These are phyloP conservation scores for Kurtzmaniella quercitrusa DNA, from an alignment of 1,139 yeast species.

Conservation along the genomic window DNA sequence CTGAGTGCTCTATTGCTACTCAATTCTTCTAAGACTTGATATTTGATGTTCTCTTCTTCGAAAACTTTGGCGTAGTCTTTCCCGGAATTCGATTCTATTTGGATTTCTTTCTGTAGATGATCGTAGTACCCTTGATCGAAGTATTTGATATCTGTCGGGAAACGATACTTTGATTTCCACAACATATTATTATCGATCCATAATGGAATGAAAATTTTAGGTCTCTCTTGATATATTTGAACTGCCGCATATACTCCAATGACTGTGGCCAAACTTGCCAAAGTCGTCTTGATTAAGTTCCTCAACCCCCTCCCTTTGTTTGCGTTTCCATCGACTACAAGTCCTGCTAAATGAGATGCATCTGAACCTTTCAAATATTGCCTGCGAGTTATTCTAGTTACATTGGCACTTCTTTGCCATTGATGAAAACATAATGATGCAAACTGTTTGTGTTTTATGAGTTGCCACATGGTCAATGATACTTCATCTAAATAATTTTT, in stretches of 20 bases:
- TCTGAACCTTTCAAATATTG: conserved; percentile 12
- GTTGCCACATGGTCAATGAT: conserved; percentile 48
- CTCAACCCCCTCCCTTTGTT: conserved; percentile 12
- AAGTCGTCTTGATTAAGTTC: conserved; percentile 21
- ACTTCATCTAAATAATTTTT: conserved; percentile 12
- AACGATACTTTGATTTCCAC: conserved; percentile 16
- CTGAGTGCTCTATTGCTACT: conserved; percentile 19
- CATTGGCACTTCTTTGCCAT: not conserved
- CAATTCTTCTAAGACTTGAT: conserved; percentile 26
- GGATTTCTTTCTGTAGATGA: conserved; percentile 15
- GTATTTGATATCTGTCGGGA: conserved; percentile 23
- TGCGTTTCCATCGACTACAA: conserved; percentile 4
- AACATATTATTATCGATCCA: conserved; percentile 30
- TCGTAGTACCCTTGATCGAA: conserved; percentile 21
- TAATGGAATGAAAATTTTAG: conserved; percentile 25
- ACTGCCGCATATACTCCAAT: conserved; percentile 22
- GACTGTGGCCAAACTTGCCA: conserved; percentile 20
- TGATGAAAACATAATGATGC: not conserved
- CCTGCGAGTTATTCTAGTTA: conserved; percentile 11
- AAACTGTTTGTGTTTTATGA: conserved; percentile 9
- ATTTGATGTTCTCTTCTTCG: conserved; percentile 21
- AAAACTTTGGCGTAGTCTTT: conserved; percentile 12
- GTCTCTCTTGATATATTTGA: conserved; percentile 17
- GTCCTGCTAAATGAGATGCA: conserved; percentile 10
- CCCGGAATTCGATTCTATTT: conserved; percentile 8